Evolutionary conservation across 192 early-diverging fungal species (phyloP).

Genomic region (Gonapodya sp.): DNA sequence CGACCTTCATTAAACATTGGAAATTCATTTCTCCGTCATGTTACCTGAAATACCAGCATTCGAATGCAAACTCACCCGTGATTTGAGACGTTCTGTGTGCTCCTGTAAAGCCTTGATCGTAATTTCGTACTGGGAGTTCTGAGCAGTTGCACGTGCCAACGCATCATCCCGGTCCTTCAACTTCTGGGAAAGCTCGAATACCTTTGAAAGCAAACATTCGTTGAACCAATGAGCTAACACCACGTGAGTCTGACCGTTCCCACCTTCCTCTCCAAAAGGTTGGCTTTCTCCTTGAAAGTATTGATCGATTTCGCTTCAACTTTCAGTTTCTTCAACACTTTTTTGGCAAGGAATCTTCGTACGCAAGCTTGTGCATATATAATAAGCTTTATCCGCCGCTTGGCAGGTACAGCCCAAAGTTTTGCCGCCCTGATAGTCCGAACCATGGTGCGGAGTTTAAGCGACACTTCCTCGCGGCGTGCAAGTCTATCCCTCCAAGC

Average conservation of each 20-base stretch:
- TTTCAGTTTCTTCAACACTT: constrained; percentile 58
- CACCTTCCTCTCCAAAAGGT: constrained; percentile 86
- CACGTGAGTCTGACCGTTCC: too few relatives aligned
- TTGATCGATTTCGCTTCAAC: constrained; percentile 80
- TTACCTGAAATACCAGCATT: constrained; percentile 41
- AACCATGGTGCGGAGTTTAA: constrained; percentile 62
- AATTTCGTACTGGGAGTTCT: constrained; percentile 46
- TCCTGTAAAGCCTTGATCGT: background rate
- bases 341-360: constrained; percentile 61
- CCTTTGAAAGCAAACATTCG: background rate
- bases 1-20: background rate
- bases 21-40: background rate
- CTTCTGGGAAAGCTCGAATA: constrained; percentile 83
- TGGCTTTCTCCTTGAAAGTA: constrained; percentile 89
- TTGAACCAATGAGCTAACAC: background rate
- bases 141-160: constrained; percentile 46
- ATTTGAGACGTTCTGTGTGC: constrained; percentile 32
- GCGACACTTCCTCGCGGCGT: constrained; percentile 41
- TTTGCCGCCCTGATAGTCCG: constrained; percentile 58
- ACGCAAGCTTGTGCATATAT: constrained; percentile 73
- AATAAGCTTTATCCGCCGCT: constrained; percentile 45
- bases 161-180: constrained; percentile 60
- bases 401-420: background rate
- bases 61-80: constrained; percentile 62
- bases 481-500: background rate